Conservation (phyloP, 129 eudicot species). For the Flaveria bidentis region DNA sequence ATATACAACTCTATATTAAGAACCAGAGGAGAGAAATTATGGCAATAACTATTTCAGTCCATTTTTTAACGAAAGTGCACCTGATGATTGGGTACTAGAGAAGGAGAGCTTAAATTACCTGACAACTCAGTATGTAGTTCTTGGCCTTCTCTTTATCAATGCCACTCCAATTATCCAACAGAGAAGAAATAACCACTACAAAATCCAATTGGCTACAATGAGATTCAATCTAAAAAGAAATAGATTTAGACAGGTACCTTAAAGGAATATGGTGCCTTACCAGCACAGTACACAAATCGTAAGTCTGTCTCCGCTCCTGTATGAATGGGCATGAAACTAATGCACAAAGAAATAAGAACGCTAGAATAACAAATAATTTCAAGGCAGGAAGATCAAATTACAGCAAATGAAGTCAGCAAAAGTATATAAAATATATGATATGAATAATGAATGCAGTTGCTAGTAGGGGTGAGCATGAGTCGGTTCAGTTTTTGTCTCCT, state of each 20-base stretch:
- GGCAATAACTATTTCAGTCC: not conserved
- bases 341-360: conserved; percentile 12
- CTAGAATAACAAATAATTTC: conserved; percentile 5
- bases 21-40: not conserved
- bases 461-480: not conserved
- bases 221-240: conserved; percentile 22
- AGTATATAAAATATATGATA: not conserved
- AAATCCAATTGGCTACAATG: conserved; percentile 23
- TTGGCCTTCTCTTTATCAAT: conserved; percentile 86
- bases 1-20: not conserved
- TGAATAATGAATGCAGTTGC: not conserved
- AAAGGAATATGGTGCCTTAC: conserved; percentile 42
- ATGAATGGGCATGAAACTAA: conserved; percentile 94
- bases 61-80: not conserved
- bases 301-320: conserved; percentile 92
- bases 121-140: conserved; percentile 73
- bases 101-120: conserved; percentile 48
- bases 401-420: not conserved
- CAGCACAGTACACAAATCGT: conserved; percentile 90
- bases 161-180: conserved; percentile 95
- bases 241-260: conserved; percentile 1
- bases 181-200: conserved; percentile 79
- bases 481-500: not conserved
- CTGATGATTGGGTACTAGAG: not conserved
- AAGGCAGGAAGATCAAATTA: not conserved